Evolutionary conservation across 768 basidiomycete genomes (phyloP).

Genomic region (Royoungia palumana): DNA sequence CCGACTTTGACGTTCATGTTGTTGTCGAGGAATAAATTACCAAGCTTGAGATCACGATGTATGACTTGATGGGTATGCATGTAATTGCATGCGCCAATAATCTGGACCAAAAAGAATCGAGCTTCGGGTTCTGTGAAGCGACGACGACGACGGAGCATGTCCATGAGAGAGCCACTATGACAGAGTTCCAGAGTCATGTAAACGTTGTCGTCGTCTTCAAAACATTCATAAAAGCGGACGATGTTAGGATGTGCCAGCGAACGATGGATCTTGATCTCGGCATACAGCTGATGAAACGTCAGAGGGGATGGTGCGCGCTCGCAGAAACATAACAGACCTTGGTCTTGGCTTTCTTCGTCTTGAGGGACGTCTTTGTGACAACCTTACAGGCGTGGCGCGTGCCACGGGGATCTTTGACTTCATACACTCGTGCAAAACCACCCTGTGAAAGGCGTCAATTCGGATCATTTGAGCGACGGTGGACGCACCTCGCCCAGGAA

Average conservation of each 20-base stretch:
- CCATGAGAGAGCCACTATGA: slow-evolving; percentile 85
- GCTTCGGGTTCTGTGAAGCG: slow-evolving; percentile 91
- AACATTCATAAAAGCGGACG: slow-evolving; percentile 88
- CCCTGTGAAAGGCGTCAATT: slow-evolving; percentile 44
- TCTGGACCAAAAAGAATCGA: slow-evolving; percentile 89
- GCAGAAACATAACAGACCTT: slow-evolving; percentile 59
- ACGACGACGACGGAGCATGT: slow-evolving; percentile 81
- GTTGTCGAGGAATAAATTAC: slow-evolving; percentile 87
- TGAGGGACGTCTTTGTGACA: slow-evolving; percentile 86
- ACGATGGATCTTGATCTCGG: slow-evolving; percentile 97
- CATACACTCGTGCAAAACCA: slow-evolving; percentile 95
- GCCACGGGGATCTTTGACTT: slow-evolving; percentile 74
- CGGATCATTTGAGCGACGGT: neutral
- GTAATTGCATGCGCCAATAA: slow-evolving; percentile 94
- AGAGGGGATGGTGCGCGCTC: neutral
- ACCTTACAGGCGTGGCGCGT: slow-evolving; percentile 85
- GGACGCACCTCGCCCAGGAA: slow-evolving; percentile 80
- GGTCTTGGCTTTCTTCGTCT: slow-evolving; percentile 95
- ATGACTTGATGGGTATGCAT: slow-evolving; percentile 98
- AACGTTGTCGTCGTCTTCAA: slow-evolving; percentile 92
- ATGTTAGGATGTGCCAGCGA: slow-evolving; percentile 91
- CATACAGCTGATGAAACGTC: slow-evolving; percentile 67
- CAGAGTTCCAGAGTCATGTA: slow-evolving; percentile 98
- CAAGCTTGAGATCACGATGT: slow-evolving; percentile 95
- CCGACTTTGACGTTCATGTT: slow-evolving; percentile 97